phyloP scores from a whole-genome alignment of 495 filamentous ascomycete genomes.

The Talaromyces nanjingensis region DNA sequence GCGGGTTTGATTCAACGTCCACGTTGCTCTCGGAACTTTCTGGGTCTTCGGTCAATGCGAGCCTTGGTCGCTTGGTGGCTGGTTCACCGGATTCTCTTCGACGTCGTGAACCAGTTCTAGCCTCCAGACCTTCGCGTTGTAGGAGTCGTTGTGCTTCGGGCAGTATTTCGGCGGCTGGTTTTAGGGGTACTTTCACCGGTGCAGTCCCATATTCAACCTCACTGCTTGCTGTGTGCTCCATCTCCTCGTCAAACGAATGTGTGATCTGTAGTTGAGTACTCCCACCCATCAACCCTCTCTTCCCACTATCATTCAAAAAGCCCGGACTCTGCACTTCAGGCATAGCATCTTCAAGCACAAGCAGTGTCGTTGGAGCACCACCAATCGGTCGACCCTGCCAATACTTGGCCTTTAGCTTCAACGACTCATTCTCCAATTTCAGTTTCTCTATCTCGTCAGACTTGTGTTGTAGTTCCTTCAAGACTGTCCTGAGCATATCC shows the following conservation, averaged over 20 bases:
- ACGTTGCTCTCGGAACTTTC: not conserved
- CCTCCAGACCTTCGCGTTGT: not conserved
- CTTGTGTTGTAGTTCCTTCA: constrained; percentile 38
- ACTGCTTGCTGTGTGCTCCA: constrained; percentile 11
- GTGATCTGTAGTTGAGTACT: constrained; percentile 22
- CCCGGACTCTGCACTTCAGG: constrained; percentile 34
- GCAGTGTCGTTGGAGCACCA: constrained; percentile 2
- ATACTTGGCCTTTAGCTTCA: constrained; percentile 35
- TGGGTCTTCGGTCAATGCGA: not conserved
- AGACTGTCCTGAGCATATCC: constrained; percentile 37
- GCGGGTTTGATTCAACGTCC: not conserved
- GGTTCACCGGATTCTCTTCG: constrained; percentile 7
- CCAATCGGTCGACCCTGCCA: constrained; percentile 24
- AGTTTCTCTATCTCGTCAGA: constrained; percentile 41
- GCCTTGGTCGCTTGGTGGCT: not conserved
- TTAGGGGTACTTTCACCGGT: constrained; percentile 21
- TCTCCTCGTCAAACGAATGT: constrained; percentile 34
- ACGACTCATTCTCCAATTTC: constrained; percentile 37
- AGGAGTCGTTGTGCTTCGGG: not conserved
- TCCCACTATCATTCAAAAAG: constrained; percentile 30
- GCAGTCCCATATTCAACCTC: not conserved
- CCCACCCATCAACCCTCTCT: constrained; percentile 30
- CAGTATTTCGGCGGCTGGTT: constrained; percentile 11
- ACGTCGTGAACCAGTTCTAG: not conserved
- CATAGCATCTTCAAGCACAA: constrained; percentile 13